These are phyloP conservation scores for Oryza brachyantha DNA, from an alignment of 176 grass and related monocot genomes.

Conservation along the genomic window DNA sequence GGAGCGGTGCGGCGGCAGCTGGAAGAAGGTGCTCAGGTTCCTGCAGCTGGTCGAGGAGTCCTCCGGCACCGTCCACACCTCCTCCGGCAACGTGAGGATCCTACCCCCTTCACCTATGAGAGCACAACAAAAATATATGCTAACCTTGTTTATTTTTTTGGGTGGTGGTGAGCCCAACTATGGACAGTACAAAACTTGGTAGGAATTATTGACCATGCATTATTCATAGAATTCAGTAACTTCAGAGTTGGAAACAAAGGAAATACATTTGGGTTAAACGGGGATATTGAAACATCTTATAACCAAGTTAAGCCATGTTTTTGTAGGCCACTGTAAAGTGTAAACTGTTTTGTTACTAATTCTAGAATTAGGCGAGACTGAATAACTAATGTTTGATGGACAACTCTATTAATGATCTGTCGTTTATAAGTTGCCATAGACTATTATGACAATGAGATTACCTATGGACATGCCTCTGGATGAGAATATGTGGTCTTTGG, in stretches of 20 bases:
- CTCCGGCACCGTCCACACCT: constrained; percentile 65
- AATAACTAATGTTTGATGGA: background rate
- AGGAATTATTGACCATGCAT: constrained; percentile 2
- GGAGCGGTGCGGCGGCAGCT: constrained; percentile 69
- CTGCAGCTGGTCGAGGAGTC: constrained; percentile 84
- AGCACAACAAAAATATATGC: background rate
- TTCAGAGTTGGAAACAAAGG: background rate
- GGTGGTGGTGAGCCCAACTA: background rate
- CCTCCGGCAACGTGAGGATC: constrained; percentile 71
- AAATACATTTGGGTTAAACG: background rate
- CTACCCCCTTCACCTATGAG: background rate
- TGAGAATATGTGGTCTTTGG: background rate
- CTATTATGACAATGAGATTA: background rate
- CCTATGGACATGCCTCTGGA: background rate
- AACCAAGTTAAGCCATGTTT: background rate
- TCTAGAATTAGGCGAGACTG: background rate
- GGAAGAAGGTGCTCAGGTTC: constrained; percentile 98
- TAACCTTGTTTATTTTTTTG: background rate
- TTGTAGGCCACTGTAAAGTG: background rate
- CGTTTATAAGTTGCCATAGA: background rate
- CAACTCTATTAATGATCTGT: constrained; percentile 3
- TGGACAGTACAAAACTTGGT: background rate
- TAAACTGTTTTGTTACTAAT: background rate
- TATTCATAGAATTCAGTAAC: background rate
- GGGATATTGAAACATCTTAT: background rate